Conservation (phyloP, 495 filamentous ascomycete species). For the Lichina pygmaea region DNA sequence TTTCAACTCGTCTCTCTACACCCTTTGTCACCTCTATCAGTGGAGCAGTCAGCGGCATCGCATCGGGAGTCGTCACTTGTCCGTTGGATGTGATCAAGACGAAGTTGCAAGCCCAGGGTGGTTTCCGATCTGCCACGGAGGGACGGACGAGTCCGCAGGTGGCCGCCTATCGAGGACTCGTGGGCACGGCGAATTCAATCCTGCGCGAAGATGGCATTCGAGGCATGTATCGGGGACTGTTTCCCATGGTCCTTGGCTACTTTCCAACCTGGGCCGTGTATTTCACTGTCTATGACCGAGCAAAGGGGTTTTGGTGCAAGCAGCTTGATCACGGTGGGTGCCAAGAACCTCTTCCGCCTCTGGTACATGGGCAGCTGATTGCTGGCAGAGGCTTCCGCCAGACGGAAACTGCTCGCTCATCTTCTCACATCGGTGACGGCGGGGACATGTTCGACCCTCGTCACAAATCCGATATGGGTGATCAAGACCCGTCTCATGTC, state of each 20-base stretch:
- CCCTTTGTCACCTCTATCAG: constrained; percentile 36
- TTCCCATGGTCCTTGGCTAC: constrained; percentile 84
- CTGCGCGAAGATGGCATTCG: constrained; percentile 67
- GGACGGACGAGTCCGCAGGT: constrained; percentile 1
- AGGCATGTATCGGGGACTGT: constrained; percentile 81
- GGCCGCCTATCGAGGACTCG: constrained; percentile 49
- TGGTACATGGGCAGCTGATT: not conserved
- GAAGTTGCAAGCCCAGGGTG: constrained; percentile 86
- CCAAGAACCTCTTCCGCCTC: not conserved
- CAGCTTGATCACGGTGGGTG: not conserved
- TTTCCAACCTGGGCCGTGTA: constrained; percentile 96
- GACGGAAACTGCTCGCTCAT: constrained; percentile 25
- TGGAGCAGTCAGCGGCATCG: constrained; percentile 69
- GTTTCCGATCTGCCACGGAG: constrained; percentile 21
- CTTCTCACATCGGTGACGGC: constrained; percentile 63
- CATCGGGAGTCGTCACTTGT: constrained; percentile 82
- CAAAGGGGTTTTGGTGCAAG: constrained; percentile 1
- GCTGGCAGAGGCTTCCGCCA: constrained; percentile 5
- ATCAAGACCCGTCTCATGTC: constrained; percentile 98
- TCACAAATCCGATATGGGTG: constrained; percentile 98
- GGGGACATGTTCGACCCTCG: constrained; percentile 75
- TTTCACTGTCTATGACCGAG: constrained; percentile 70
- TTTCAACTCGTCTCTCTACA: constrained; percentile 21
- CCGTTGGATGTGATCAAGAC: constrained; percentile 98
- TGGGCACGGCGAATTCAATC: constrained; percentile 65